Conservation (phyloP, 495 filamentous ascomycete species). For the Clavariopsis aquatica region DNA sequence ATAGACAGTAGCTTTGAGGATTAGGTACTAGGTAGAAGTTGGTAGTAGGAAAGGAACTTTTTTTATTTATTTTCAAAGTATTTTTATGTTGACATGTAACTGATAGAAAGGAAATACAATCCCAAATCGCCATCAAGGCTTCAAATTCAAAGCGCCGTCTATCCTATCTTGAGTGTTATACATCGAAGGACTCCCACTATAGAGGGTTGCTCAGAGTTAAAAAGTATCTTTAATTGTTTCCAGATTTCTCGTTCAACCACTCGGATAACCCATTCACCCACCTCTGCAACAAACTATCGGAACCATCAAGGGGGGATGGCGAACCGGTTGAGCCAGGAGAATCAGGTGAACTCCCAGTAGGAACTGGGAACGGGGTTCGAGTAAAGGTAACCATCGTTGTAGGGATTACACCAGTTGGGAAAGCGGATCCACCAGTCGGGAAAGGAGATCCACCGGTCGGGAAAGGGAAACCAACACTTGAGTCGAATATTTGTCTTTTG, state of each 20-base stretch:
- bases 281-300: background rate
- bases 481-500: background rate
- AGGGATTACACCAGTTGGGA: background rate
- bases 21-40: too few relatives aligned
- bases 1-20: too few relatives aligned
- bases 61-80: background rate
- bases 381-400: background rate
- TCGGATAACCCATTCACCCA: background rate
- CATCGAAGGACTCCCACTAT: too few relatives aligned
- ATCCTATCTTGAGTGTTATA: background rate
- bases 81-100: background rate
- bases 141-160: background rate
- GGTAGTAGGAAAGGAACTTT: too few relatives aligned
- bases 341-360: background rate
- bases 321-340: background rate
- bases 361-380: background rate
- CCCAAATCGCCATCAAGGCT: background rate
- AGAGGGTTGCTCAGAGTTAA: too few relatives aligned
- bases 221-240: too few relatives aligned
- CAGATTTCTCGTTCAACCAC: background rate
- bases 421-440: background rate
- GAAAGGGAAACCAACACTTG: background rate
- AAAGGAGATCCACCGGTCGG: background rate
- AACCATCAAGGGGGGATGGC: background rate
- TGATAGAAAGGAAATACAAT: background rate